Evolutionary conservation across 2,329 filamentous ascomycete species (phyloP).

Genomic region (Fusarium austroafricanum): DNA sequence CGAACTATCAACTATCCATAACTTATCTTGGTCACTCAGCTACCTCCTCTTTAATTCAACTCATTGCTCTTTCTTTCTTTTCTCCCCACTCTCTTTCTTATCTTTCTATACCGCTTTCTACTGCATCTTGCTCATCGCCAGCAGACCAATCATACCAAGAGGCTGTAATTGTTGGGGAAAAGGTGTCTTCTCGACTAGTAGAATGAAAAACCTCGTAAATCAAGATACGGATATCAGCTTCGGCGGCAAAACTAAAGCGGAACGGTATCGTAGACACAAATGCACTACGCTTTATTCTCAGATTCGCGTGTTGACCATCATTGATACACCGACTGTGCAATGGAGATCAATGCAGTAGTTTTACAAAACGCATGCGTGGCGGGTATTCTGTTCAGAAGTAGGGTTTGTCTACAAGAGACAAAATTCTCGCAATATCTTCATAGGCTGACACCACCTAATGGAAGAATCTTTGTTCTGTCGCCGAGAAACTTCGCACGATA

Average conservation of each 20-base stretch:
- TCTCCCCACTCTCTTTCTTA: not conserved
- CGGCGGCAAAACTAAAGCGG: conserved; percentile 4
- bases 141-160: conserved; percentile 10
- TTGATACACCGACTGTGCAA: conserved; percentile 37
- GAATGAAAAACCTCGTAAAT: conserved; percentile 31
- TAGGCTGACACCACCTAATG: conserved; percentile 62
- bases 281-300: conserved; percentile 1
- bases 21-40: conserved; percentile 2
- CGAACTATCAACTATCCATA: conserved; percentile 4
- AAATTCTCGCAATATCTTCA: conserved; percentile 36
- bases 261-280: not conserved
- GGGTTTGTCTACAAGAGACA: conserved; percentile 10
- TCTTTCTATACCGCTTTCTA: conserved; percentile 1
- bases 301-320: conserved; percentile 2
- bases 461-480: conserved; percentile 72
- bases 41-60: conserved; percentile 22
- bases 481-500: conserved; percentile 73
- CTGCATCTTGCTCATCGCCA: not conserved
- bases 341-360: conserved; percentile 25
- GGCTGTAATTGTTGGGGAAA: conserved; percentile 9
- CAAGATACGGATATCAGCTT: conserved; percentile 1
- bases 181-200: conserved; percentile 8
- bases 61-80: conserved; percentile 8
- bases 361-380: conserved; percentile 21
- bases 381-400: conserved; percentile 30